Base-by-base conservation (phyloP, 768 basidiomycete species). In the Lactarius akahatsu region DNA sequence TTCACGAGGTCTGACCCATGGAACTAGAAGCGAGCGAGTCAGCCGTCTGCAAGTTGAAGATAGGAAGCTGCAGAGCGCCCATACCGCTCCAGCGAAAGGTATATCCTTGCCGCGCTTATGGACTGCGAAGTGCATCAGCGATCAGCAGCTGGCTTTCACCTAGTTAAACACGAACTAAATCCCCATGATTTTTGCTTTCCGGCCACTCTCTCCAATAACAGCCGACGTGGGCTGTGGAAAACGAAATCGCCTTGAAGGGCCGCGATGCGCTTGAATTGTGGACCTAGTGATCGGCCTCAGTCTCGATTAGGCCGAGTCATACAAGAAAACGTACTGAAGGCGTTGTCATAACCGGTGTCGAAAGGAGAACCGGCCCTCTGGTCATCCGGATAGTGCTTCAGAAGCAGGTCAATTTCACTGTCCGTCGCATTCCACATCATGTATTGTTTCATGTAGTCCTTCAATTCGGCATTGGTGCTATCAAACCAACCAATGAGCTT, bases 311-410 rank as follows among this genome's bases (percentile, higher is more conserved):
- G 0, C 57, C 55, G 30, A 23, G 8, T 50, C 36, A 8, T 3
- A 4, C 18, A 2, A 36, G 32, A 13, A 23, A 26, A 11, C 40
- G 80, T 65, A 2, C 80, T 78, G 6, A 82, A 65, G 3, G 10
- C 43, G 47, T 65, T 70, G 26, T 52, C 38, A 11, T 65, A 9
- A 2, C 69, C 69, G 7, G 67, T 70, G 55, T 69, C 67, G 59
- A 70, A 70, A 7, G 69, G 69, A 59, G 30, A 55, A 10, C 69
- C 69, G 2, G 63, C 64, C 10, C 61, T 43, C 10, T 34, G 69
- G 32, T 64, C 57, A 45, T 69, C 61, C 4, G 71, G 69, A 38
- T 76, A 77, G 0, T 73, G 55, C 13, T 34, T 41, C 38, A 75
- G 52, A n/a, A 75, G 54, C 20, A 52, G 34, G 32, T 70, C 60